These are phyloP conservation scores for Henningerozyma blattae DNA, from an alignment of 805 yeast species.

Conservation along the genomic window DNA sequence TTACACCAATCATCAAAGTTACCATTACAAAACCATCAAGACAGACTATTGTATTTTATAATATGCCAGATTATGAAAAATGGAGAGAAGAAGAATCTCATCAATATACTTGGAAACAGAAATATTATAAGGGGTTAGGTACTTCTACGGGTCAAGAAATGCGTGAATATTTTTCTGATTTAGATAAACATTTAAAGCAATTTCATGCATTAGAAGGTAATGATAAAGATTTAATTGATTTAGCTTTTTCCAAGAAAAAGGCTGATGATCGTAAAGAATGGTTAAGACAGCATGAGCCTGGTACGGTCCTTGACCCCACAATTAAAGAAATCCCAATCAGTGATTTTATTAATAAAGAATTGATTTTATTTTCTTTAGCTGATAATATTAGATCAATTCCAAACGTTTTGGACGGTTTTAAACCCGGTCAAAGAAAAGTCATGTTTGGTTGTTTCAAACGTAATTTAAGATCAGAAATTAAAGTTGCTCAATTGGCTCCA, in stretches of 20 bases:
- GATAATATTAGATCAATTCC: conserved; percentile 95
- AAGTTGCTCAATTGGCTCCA: conserved; percentile 85
- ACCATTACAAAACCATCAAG: conserved; percentile 54
- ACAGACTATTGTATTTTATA: conserved; percentile 63
- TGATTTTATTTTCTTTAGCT: conserved; percentile 91
- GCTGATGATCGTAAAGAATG: conserved; percentile 97
- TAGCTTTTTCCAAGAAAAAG: conserved; percentile 88
- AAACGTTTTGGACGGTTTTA: conserved; percentile 84
- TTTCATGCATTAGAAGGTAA: conserved; percentile 73
- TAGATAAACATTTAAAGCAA: conserved; percentile 75
- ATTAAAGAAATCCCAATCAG: conserved; percentile 71
- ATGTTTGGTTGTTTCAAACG: conserved; percentile 76
- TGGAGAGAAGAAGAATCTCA: conserved; percentile 85
- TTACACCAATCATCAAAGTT: conserved; percentile 93
- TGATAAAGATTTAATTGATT: conserved; percentile 69
- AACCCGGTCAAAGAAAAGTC: conserved; percentile 95
- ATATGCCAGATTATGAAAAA: conserved; percentile 88
- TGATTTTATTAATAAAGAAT: conserved; percentile 89
- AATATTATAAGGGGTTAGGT: conserved; percentile 98
- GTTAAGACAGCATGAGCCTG: conserved; percentile 84
- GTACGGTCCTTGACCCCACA: conserved; percentile 79
- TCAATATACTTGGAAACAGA: conserved; percentile 72
- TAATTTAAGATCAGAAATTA: conserved; percentile 64
- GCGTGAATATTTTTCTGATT: conserved; percentile 74
- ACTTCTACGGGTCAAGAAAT: conserved; percentile 78